phyloP scores from a whole-genome alignment of 2,329 filamentous ascomycete genomes.

The Fusarium dimerum region DNA sequence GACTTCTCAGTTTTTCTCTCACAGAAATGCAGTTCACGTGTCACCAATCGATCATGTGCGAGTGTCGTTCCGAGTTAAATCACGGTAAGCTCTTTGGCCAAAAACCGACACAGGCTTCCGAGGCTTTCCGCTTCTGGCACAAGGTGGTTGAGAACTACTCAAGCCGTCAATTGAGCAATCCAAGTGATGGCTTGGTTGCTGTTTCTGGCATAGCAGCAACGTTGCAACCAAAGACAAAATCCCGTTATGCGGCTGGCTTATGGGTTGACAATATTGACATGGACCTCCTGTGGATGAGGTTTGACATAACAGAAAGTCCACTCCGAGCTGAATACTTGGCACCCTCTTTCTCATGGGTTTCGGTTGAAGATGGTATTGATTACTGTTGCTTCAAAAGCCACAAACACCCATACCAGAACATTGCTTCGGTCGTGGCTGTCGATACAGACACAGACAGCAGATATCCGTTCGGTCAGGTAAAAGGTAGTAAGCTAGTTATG shows the following conservation, averaged over 20 bases:
- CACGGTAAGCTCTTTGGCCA: conserved; percentile 22
- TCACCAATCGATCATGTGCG: conserved; percentile 21
- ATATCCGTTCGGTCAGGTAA: conserved; percentile 16
- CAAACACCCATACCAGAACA: conserved; percentile 13
- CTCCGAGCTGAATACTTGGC: conserved; percentile 11
- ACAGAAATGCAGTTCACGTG: conserved; percentile 22
- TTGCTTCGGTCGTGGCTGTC: conserved; percentile 9
- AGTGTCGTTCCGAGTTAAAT: conserved; percentile 27
- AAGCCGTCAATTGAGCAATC: conserved; percentile 20
- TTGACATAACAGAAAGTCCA: background rate
- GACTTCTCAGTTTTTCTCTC: conserved; percentile 14
- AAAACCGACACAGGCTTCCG: conserved; percentile 4
- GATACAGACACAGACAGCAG: conserved; percentile 3
- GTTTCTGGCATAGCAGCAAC: conserved; percentile 31
- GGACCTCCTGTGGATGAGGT: conserved; percentile 24
- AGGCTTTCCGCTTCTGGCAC: conserved; percentile 31
- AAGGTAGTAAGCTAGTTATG: conserved; percentile 7
- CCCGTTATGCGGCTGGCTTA: conserved; percentile 31
- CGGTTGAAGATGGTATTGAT: conserved; percentile 23
- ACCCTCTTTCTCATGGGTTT: conserved; percentile 29
- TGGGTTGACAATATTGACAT: conserved; percentile 29
- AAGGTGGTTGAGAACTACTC: conserved; percentile 32
- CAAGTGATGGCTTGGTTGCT: conserved; percentile 29
- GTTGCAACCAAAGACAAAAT: conserved; percentile 19
- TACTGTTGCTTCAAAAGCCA: conserved; percentile 26